Base-by-base conservation (phyloP, 352 stramenopile species). In the Blastocystis sp. region DNA sequence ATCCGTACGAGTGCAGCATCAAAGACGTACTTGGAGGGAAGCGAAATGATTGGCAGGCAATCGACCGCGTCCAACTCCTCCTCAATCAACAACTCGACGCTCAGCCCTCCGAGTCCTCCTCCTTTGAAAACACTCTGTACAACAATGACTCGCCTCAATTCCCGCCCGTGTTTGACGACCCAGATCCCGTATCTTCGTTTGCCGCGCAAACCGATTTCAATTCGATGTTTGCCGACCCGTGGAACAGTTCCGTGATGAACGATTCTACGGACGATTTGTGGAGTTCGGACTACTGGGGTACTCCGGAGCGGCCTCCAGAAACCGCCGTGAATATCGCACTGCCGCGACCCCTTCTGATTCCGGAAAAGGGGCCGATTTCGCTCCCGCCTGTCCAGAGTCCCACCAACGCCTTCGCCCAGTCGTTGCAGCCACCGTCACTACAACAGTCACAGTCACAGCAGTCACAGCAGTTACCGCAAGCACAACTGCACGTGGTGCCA, bases 101-200 rank as follows among this genome's bases (percentile, higher is more conserved):
- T 14, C 48, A 57, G 48, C 48, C 6, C 6, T 57, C 48, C 48
- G 48, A 14, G 21, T 52, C 59, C 38, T 68, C 74, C 45, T 81
- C 71, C 19, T 17, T 52, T 3, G 57, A 61, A 7, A 84, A 84
- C n/a, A 68, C 74, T 6, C 10, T 57, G 10, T 54, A 84, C 19
- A 34, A 59, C 54, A 84, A 68, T 52, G 66, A 76, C 66, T 76
- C 66, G 42, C 66, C 66, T 2, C 66, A 34, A 17, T 17, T 48
- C n/a, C 66, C 48, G 17, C 66, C 38, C 3, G 10, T 59, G 9
- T 19, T 69, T 9, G 57, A 61, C 17, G 28, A 24, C 59, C 74
- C 0, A 17, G 10, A 1, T 54, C 74, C 38, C 45, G 19, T 52
- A n/a, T 84, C 34, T 17, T 57, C 40, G 65, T 70, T 69, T 57